Conservation (phyloP, 441 rosid species). For the Erysimum pusillum region DNA sequence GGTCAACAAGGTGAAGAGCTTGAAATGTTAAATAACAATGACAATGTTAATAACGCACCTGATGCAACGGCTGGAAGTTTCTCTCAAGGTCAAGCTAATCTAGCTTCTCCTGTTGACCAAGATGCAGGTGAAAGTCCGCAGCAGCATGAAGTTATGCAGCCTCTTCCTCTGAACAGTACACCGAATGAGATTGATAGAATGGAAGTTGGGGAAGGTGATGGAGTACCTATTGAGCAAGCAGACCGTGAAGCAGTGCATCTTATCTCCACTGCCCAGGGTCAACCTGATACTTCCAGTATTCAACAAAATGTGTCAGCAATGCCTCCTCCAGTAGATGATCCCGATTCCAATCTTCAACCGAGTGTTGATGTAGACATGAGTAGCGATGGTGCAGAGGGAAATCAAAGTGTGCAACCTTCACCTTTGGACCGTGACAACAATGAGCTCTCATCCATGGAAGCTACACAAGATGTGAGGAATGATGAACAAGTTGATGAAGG, state of each 20-base stretch:
- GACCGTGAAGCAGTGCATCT: conserved; percentile 55
- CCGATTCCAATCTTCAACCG: conserved; percentile 51
- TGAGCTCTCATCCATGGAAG: conserved; percentile 57
- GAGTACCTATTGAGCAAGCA: conserved; percentile 54
- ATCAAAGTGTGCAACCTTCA: conserved; percentile 60
- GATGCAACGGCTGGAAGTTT: conserved; percentile 32
- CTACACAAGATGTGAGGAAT: conserved; percentile 37
- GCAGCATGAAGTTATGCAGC: conserved; percentile 65
- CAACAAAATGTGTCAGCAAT: conserved; percentile 50
- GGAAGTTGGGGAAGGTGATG: conserved; percentile 82
- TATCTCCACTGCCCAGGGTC: conserved; percentile 56
- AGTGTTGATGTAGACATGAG: conserved; percentile 87
- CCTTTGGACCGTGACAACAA: conserved; percentile 55
- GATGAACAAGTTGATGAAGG: conserved; percentile 55
- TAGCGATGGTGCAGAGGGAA: conserved; percentile 66
- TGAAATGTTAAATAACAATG: conserved; percentile 38
- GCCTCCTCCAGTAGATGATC: conserved; percentile 51
- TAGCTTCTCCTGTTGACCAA: conserved; percentile 52
- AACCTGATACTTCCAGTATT: conserved; percentile 53
- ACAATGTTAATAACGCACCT: conserved; percentile 31
- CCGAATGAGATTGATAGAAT: conserved; percentile 71
- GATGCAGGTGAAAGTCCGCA: conserved; percentile 49
- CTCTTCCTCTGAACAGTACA: conserved; percentile 62
- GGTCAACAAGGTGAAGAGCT: conserved; percentile 65
- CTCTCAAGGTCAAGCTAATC: conserved; percentile 48